Conservation (phyloP, 2,329 filamentous ascomycete genomes). For the Dendryphion nanum region DNA sequence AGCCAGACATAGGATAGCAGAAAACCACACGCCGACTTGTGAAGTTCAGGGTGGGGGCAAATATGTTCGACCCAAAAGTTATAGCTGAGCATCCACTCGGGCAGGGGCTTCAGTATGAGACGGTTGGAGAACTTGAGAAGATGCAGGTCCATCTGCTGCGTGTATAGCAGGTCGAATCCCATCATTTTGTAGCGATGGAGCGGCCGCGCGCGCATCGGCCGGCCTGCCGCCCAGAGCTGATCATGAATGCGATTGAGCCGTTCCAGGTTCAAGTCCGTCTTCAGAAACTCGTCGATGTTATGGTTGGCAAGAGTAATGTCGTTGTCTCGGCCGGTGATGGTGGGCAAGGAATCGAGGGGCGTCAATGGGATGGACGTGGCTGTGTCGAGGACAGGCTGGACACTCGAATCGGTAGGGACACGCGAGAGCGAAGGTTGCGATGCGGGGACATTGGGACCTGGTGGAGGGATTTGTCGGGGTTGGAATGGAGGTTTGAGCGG, state of each 20-base stretch:
- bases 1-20: constrained; percentile 38
- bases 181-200: constrained; percentile 38
- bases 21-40: constrained; percentile 29
- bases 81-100: constrained; percentile 29
- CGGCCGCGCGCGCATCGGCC: constrained; percentile 34
- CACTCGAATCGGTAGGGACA: constrained; percentile 11
- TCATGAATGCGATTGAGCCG: constrained; percentile 34
- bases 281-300: constrained; percentile 25
- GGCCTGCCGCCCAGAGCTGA: constrained; percentile 38
- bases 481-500: constrained; percentile 23
- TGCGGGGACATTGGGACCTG: no score
- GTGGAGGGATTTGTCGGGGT: constrained; percentile 18
- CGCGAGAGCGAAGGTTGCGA: background rate
- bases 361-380: constrained; percentile 17
- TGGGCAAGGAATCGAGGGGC: constrained; percentile 32
- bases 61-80: constrained; percentile 32
- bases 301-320: constrained; percentile 20
- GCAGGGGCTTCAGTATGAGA: constrained; percentile 32
- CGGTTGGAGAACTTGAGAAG: constrained; percentile 32
- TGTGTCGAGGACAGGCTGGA: constrained; percentile 21
- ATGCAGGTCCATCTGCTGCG: constrained; percentile 38
- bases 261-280: constrained; percentile 27
- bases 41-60: constrained; percentile 15
- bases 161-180: constrained; percentile 26
- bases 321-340: constrained; percentile 22